phyloP scores from a whole-genome alignment of 352 stramenopile species.

The Pythium utonaiense region DNA sequence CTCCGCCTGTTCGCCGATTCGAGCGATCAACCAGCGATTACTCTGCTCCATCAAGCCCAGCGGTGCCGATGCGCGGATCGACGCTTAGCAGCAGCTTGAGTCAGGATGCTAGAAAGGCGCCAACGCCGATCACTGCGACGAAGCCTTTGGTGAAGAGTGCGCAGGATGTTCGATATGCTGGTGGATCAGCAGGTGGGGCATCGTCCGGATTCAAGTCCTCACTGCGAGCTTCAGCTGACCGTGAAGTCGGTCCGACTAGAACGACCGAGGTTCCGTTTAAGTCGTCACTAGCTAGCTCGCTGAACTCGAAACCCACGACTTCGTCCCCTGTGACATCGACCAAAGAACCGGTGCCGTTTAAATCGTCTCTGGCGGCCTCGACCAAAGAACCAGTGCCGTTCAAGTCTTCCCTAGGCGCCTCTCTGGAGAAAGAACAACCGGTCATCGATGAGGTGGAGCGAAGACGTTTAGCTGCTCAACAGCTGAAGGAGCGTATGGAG shows the following conservation, averaged over 20 bases:
- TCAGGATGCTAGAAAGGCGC: conserved; percentile 5
- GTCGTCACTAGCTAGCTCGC: conserved; percentile 4
- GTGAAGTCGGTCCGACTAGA: neutral
- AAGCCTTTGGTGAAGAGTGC: conserved; percentile 36
- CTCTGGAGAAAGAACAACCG: neutral
- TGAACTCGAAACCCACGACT: neutral
- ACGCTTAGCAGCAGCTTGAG: conserved; percentile 11
- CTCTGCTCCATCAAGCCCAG: neutral
- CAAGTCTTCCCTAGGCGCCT: neutral
- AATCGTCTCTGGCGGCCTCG: conserved; percentile 12
- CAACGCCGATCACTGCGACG: conserved; percentile 20
- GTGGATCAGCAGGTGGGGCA: neutral
- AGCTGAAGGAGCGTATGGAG: conserved; percentile 12
- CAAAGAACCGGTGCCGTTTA: conserved; percentile 5
- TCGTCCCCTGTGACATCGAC: neutral
- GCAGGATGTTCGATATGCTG: conserved; percentile 42
- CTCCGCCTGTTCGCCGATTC: neutral
- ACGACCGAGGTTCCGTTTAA: neutral
- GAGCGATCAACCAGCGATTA: conserved; percentile 23
- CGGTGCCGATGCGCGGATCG: conserved; percentile 7
- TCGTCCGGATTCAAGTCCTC: conserved; percentile 9
- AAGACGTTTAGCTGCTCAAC: conserved; percentile 5
- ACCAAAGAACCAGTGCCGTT: neutral
- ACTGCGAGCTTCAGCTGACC: neutral
- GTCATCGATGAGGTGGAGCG: conserved; percentile 13